These are phyloP conservation scores for Colletotrichum acutatum DNA, from an alignment of 2,329 filamentous ascomycete genomes.

Conservation along the genomic window DNA sequence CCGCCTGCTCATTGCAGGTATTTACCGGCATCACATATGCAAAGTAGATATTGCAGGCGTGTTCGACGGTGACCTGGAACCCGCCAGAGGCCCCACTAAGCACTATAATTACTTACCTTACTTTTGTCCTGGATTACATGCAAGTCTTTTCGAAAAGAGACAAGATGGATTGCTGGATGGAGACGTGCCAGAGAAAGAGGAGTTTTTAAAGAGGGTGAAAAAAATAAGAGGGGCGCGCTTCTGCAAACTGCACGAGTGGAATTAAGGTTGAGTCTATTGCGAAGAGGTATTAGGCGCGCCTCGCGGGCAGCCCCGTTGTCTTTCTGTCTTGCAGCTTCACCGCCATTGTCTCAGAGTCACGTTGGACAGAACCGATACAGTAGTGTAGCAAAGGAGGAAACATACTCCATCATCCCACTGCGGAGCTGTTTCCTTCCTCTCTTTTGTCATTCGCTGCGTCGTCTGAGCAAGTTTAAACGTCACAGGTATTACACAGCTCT, in stretches of 20 bases:
- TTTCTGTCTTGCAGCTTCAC: neutral
- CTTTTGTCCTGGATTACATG: neutral
- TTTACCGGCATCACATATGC: constrained; percentile 26
- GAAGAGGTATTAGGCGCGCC: neutral
- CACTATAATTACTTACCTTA: neutral
- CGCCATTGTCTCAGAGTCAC: constrained; percentile 4
- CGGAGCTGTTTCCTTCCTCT: neutral
- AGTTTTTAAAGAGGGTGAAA: neutral
- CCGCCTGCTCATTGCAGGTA: constrained; percentile 15
- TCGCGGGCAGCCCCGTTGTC: neutral
- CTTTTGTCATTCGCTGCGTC: neutral
- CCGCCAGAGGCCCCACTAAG: neutral
- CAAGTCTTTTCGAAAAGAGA: neutral
- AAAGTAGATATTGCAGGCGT: constrained; percentile 18
- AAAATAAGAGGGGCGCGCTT: neutral
- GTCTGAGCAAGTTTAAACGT: neutral
- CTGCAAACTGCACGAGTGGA: neutral
- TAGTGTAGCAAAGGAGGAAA: neutral
- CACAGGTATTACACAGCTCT: neutral
- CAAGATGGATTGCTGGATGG: neutral
- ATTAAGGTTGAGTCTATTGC: neutral
- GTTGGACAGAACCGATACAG: neutral
- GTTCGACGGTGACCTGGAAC: neutral
- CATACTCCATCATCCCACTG: neutral
- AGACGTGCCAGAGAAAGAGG: no score